Conservation (phyloP, 2,329 filamentous ascomycete species). For the Huntiella savannae region DNA sequence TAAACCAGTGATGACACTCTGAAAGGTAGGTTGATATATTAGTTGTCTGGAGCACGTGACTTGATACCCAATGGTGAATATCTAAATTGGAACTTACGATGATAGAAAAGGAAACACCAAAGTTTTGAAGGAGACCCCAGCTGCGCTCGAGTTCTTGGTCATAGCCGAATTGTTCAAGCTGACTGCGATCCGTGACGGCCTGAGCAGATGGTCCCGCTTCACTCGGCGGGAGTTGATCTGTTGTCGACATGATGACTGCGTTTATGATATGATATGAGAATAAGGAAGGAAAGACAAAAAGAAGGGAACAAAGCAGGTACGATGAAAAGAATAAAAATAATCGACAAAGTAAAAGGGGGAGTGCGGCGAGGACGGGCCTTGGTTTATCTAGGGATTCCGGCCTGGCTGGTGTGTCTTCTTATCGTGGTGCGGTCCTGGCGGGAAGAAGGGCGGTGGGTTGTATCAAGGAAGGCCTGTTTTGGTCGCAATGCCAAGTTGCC, state of each 20-base stretch:
- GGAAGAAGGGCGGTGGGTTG: no score
- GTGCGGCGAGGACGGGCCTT: no score
- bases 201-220: constrained; percentile 9
- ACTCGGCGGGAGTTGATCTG: constrained; percentile 2
- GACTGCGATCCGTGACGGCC: constrained; percentile 27
- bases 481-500: no score
- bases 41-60: neutral
- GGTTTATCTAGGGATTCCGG: no score
- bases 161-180: constrained; percentile 23
- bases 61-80: neutral
- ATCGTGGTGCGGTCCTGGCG: no score
- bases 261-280: neutral
- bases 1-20: constrained; percentile 40
- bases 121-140: constrained; percentile 40
- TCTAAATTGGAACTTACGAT: constrained; percentile 24
- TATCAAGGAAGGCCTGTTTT: no score
- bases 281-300: neutral
- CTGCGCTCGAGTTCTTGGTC: constrained; percentile 38
- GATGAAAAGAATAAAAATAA: no score
- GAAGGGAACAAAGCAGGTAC: no score
- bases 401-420: no score
- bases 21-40: neutral
- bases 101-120: constrained; percentile 42
- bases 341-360: no score
- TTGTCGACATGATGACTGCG: neutral